These are phyloP conservation scores for Epichloe gansuensis DNA, from an alignment of 2,329 filamentous ascomycete genomes.

Conservation along the genomic window DNA sequence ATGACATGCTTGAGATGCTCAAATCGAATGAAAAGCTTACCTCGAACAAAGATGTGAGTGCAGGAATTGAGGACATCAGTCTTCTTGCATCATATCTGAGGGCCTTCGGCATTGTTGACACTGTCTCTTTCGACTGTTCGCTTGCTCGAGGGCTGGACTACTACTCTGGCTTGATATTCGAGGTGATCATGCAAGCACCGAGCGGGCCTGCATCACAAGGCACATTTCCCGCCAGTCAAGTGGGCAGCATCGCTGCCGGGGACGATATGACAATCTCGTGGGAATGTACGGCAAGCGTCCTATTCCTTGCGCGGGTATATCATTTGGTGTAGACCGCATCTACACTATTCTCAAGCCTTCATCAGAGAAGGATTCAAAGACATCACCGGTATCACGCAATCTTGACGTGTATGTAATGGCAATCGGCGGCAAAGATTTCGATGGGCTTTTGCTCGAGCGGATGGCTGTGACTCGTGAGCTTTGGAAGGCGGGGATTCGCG, in stretches of 20 bases:
- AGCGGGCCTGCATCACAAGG: constrained; percentile 19
- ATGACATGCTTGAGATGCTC: constrained; percentile 59
- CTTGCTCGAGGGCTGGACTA: constrained; percentile 83
- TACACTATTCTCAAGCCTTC: constrained; percentile 64
- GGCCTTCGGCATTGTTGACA: constrained; percentile 58
- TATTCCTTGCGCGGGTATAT: constrained; percentile 56
- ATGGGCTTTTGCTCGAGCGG: constrained; percentile 67
- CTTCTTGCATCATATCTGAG: constrained; percentile 74
- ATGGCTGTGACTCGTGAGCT: constrained; percentile 66
- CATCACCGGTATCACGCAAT: constrained; percentile 26
- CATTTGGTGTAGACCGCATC: constrained; percentile 91
- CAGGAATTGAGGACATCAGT: constrained; percentile 67
- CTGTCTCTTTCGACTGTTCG: constrained; percentile 79
- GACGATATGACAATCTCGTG: constrained; percentile 85
- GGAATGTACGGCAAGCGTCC: constrained; percentile 85
- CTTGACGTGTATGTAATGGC: constrained; percentile 88
- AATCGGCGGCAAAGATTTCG: constrained; percentile 77
- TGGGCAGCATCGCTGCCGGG: constrained; percentile 85
- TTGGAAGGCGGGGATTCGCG: constrained; percentile 73
- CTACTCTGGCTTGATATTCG: constrained; percentile 84
- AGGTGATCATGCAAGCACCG: constrained; percentile 49
- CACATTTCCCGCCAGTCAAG: constrained; percentile 41
- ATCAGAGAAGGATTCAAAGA: constrained; percentile 22
- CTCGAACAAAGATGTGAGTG: constrained; percentile 65
- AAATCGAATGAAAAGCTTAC: constrained; percentile 54